Evolutionary conservation across 345 rosid genomes (phyloP), one percentile per base, ranked within the genome.

Genomic region (Conringia planisiliqua): DNA sequence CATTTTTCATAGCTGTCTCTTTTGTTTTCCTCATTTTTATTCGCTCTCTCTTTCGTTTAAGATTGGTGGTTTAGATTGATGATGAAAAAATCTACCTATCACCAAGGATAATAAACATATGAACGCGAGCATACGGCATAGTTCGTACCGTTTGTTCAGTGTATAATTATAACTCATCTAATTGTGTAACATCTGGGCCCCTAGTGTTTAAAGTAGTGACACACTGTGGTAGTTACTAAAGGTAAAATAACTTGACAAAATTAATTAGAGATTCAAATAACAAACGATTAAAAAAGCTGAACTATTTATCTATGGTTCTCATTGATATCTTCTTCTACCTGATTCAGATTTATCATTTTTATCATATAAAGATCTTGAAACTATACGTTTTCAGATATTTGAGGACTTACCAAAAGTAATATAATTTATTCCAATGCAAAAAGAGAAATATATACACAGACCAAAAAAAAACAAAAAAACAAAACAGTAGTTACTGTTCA

Each of bases 401-500:
- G 68, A 42, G 39, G 26, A n/a, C 5, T 42, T 43, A 3, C 26
- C 55, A 11, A 30, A 44, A 6, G 29, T 55, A 27, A 7, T 56
- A 11, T 11, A 24, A 5, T 54, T 50, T 65, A 65, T 68, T 75
- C 32, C 17, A 29, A 44, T 75, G 67, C 67, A 50, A 58, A 27
- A 40, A 10, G 30, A 20, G 32, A 7, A 63, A 54, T 50, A 32
- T 26, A 52, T 5, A 76, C 50, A 62, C 26, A 30, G 10, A 32
- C 11, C 6, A 14, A 7, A 56, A 2, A 36, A 38, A 14, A 11
- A 14, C 0, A 68, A 16, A 6, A 11, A 12, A 9, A 13, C 1
- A 47, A 18, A 20, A 0, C 6, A 48, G 3, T 9, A 59, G 36
- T 26, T 43, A 55, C 13, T 3, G 20, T 0, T 11, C 48, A n/a